These are phyloP conservation scores for Cystofilobasidium ferigula DNA, from an alignment of 768 basidiomycete species.

Conservation along the genomic window DNA sequence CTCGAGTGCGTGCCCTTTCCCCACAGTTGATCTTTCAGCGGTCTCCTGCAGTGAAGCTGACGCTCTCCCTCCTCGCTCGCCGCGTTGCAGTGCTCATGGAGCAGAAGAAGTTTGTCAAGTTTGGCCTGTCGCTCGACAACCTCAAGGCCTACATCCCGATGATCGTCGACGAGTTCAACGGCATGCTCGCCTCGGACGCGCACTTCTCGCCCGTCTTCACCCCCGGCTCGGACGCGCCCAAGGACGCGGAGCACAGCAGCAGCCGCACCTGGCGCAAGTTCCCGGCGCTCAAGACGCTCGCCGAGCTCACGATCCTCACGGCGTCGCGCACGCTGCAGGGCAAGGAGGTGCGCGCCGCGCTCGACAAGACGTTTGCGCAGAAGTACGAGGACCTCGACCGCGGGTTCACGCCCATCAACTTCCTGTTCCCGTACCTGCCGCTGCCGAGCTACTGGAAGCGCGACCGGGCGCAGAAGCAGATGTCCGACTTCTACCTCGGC, in stretches of 20 bases:
- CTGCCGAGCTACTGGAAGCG: conserved; percentile 78
- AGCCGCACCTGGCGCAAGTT: conserved; percentile 57
- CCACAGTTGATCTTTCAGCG: too few relatives aligned
- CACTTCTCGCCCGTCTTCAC: conserved; percentile 42
- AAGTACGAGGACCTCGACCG: conserved; percentile 82
- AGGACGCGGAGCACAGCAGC: too few relatives aligned
- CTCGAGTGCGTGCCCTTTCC: conserved; percentile 44
- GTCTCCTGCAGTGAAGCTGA: background rate
- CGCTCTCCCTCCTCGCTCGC: too few relatives aligned
- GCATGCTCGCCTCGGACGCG: conserved; percentile 58
- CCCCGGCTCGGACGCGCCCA: conserved; percentile 47
- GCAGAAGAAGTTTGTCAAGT: conserved; percentile 83
- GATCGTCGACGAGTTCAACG: conserved; percentile 53
- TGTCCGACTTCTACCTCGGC: conserved; percentile 82
- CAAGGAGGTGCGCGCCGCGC: conserved; percentile 62
- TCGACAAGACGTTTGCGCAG: conserved; percentile 76
- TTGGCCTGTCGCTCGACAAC: conserved; percentile 84
- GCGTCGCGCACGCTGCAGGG: conserved; percentile 91
- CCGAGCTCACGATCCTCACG: conserved; percentile 88
- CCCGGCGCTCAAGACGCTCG: conserved; percentile 58
- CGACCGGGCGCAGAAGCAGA: conserved; percentile 79
- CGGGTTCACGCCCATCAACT: conserved; percentile 91
- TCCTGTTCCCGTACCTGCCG: conserved; percentile 86
- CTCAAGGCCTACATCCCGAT: conserved; percentile 71
- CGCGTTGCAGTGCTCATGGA: conserved; percentile 69